Percentiles rank a stretch among this genome's conserved stretches.
These are phyloP conservation scores for Paspalum vaginatum DNA, from an alignment of 176 grass and related monocot species.

Conservation along the genomic window DNA sequence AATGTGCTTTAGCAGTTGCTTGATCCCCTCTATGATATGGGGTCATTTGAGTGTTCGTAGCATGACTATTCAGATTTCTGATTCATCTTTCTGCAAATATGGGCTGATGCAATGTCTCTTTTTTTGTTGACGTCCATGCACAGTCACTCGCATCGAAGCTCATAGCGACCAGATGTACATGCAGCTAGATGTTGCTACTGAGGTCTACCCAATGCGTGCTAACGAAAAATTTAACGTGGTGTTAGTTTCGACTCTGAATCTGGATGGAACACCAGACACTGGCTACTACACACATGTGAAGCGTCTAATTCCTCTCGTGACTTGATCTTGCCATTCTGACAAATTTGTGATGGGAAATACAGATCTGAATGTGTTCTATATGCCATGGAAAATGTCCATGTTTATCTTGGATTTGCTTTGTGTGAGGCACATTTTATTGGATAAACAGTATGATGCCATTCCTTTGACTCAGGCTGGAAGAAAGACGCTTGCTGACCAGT, in stretches of 20 bases:
- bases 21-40: background rate
- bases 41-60: background rate
- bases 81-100: background rate
- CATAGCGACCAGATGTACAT: conserved; percentile 59
- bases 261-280: conserved; percentile 58
- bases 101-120: background rate
- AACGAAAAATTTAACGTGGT: conserved; percentile 65
- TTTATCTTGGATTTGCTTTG: background rate
- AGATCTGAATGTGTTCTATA: background rate
- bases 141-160: conserved; percentile 61
- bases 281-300: conserved; percentile 63
- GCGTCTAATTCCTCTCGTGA: background rate
- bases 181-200: conserved; percentile 64
- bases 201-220: conserved; percentile 55
- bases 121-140: background rate
- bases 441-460: background rate
- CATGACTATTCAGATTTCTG: background rate
- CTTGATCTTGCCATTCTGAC: background rate
- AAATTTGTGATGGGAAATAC: conserved; percentile 5
- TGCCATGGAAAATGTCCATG: background rate
- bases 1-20: background rate
- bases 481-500: conserved; percentile 69
- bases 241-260: conserved; percentile 57
- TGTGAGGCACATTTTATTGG: background rate
- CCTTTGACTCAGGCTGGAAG: conserved; percentile 45